Evolutionary conservation across 768 basidiomycete species (phyloP).

Genomic region (Neoboletus magnificus): DNA sequence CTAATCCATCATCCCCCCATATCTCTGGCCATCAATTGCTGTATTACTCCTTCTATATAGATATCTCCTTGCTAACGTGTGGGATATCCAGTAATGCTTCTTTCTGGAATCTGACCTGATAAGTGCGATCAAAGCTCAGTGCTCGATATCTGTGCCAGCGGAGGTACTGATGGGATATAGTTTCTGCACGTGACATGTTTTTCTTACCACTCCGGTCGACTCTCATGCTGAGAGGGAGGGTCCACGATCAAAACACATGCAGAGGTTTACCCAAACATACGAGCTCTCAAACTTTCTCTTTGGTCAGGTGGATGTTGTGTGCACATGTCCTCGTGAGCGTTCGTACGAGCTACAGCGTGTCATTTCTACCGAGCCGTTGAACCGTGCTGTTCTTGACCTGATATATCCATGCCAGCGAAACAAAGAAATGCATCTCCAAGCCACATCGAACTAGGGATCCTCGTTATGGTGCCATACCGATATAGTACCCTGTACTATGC

Average conservation of each 20-base stretch:
- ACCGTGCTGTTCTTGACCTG: not conserved
- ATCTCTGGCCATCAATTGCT: slow-evolving; percentile 25
- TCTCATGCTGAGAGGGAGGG: slow-evolving; percentile 5
- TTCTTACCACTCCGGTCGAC: not conserved
- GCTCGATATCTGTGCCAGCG: slow-evolving; percentile 2
- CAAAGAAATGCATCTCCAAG: not conserved
- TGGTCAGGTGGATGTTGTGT: slow-evolving; percentile 16
- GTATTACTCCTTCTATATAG: slow-evolving; percentile 36
- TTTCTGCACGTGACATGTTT: slow-evolving; percentile 13
- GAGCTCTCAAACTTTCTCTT: not conserved
- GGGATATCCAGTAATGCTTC: slow-evolving; percentile 20
- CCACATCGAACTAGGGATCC: slow-evolving; percentile 5
- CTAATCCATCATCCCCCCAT: slow-evolving; percentile 27
- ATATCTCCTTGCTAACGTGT: slow-evolving; percentile 24
- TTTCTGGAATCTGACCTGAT: slow-evolving; percentile 13
- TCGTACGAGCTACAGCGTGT: not conserved
- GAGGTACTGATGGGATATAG: not conserved
- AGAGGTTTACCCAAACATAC: slow-evolving; percentile 4
- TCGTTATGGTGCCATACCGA: slow-evolving; percentile 6
- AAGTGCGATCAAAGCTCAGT: slow-evolving; percentile 20
- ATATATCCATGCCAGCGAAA: slow-evolving; percentile 10
- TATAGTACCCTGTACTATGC: slow-evolving; percentile 11
- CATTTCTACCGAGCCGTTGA: not conserved
- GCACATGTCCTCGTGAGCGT: slow-evolving; percentile 11
- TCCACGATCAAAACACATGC: slow-evolving; percentile 8